phyloP scores from a whole-genome alignment of 208 protist species.

The Leptomonas seymouri region DNA sequence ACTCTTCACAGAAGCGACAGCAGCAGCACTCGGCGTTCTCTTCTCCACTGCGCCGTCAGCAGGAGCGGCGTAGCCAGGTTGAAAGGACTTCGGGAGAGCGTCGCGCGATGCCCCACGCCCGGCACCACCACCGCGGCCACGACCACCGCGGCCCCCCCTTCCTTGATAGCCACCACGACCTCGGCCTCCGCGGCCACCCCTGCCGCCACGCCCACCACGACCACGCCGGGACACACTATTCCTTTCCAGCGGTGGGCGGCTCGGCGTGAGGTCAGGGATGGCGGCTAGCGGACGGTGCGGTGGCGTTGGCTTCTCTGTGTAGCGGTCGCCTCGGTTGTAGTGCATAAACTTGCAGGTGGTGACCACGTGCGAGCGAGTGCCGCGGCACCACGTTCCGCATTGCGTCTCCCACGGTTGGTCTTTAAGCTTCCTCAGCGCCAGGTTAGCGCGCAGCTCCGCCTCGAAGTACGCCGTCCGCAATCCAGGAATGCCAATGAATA shows the following conservation, averaged over 20 bases:
- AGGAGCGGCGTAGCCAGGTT: conserved; percentile 8
- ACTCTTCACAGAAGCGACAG: conserved; percentile 1
- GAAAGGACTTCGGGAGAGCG: conserved; percentile 19
- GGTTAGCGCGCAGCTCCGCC: conserved; percentile 68
- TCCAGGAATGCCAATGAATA: conserved; percentile 64
- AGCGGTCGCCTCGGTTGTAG: conserved; percentile 54
- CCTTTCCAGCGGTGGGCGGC: conserved; percentile 31
- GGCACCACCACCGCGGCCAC: conserved; percentile 10
- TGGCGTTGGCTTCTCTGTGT: conserved; percentile 62
- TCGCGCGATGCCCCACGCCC: conserved; percentile 17
- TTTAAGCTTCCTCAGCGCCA: conserved; percentile 51
- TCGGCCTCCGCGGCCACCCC: conserved; percentile 30
- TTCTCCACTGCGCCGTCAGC: not conserved
- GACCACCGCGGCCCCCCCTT: conserved; percentile 8
- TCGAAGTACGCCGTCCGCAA: conserved; percentile 78
- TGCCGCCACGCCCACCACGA: conserved; percentile 26
- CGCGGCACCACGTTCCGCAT: conserved; percentile 74
- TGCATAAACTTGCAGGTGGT: conserved; percentile 75
- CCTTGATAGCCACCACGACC: conserved; percentile 13
- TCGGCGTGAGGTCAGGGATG: conserved; percentile 64
- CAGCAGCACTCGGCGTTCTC: not conserved
- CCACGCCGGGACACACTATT: conserved; percentile 21
- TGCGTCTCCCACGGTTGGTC: conserved; percentile 45
- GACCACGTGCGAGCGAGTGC: conserved; percentile 60
- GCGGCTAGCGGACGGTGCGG: conserved; percentile 51